phyloP scores from a whole-genome alignment of 2,329 filamentous ascomycete genomes.

The Arthrobotrys pseudoclavata region DNA sequence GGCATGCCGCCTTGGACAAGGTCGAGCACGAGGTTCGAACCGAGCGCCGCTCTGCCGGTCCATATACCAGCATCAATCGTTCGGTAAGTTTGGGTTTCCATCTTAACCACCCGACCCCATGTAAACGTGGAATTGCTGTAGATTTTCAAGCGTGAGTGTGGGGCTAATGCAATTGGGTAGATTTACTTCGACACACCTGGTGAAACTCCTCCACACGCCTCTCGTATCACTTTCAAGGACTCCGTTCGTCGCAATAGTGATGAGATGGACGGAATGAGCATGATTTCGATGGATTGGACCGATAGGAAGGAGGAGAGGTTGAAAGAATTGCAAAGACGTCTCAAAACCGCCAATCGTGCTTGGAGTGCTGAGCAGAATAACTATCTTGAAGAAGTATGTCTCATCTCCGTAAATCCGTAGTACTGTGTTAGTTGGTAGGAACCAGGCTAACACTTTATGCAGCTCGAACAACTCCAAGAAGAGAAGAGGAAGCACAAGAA shows the following conservation, averaged over 20 bases:
- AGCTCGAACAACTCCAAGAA: slow-evolving; percentile 53
- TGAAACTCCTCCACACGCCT: slow-evolving; percentile 43
- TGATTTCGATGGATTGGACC: slow-evolving; percentile 49
- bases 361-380: slow-evolving; percentile 56
- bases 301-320: slow-evolving; percentile 44
- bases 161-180: slow-evolving; percentile 28
- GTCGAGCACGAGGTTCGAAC: slow-evolving; percentile 55
- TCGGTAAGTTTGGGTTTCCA: slow-evolving; percentile 36
- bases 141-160: background rate
- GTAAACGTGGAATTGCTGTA: background rate
- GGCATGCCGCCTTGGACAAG: slow-evolving; percentile 53
- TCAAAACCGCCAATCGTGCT: slow-evolving; percentile 50
- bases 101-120: background rate
- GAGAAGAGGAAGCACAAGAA: slow-evolving; percentile 52
- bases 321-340: slow-evolving; percentile 37
- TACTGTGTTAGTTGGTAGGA: background rate
- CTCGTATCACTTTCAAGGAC: slow-evolving; percentile 56
- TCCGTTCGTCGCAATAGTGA: slow-evolving; percentile 50
- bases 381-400: slow-evolving; percentile 52
- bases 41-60: slow-evolving; percentile 41
- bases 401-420: background rate
- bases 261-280: slow-evolving; percentile 57
- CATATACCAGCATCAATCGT: slow-evolving; percentile 51
- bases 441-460: background rate
- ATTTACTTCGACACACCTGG: slow-evolving; percentile 50